Evolutionary conservation across 2,329 filamentous ascomycete species (phyloP), one percentile per base, ranked within the genome.

Genomic region (Cladosporium sp.): DNA sequence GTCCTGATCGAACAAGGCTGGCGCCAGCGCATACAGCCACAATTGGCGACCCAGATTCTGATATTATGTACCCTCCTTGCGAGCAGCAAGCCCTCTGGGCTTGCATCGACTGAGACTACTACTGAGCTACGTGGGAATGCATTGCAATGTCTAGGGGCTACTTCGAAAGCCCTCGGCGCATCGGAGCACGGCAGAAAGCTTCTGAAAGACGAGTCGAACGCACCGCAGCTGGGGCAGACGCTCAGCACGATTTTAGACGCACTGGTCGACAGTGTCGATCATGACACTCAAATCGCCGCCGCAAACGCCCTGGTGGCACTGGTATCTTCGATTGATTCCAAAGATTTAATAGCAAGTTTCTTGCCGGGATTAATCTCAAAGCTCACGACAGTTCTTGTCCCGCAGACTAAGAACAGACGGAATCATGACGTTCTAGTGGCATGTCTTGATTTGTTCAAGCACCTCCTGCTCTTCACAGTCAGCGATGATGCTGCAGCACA

Each of bases 321-420:
- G 7, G 80, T 83, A 56, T 62, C 67, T 6, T 79, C 82, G 18
- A 76, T 95, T 38, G 82, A 78, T 46, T 85, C 93, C 59, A 79
- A 78, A 40, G 78, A 86, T n/a, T 82, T 87, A 2, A 73, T 95
- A 50, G 88, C 89, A 8, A 91, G 81, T 54, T 93, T 98, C 61
- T 75, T 97, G 36, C 93, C 94, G 0, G 89, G 91, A 8, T 88
- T 88, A 0, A 80, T 95, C 0, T 97, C 93, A 3, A 82, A 83
- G 1, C 72, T 98, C 19, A 84, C 86, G 2, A 91, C 85, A 60
- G 72, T 89, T 0, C 70, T 95, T 43, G 84, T 86, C 4, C 82
- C 82, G 0, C 86, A 84, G 0, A 80, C 76, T n/a, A 74, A 78
- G 35, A 76, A 78, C 57, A 75, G 80, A 42, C 73, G 80, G 29